Evolutionary conservation across 345 rosid genomes (phyloP).

Genomic region (Eutrema yunnanense): DNA sequence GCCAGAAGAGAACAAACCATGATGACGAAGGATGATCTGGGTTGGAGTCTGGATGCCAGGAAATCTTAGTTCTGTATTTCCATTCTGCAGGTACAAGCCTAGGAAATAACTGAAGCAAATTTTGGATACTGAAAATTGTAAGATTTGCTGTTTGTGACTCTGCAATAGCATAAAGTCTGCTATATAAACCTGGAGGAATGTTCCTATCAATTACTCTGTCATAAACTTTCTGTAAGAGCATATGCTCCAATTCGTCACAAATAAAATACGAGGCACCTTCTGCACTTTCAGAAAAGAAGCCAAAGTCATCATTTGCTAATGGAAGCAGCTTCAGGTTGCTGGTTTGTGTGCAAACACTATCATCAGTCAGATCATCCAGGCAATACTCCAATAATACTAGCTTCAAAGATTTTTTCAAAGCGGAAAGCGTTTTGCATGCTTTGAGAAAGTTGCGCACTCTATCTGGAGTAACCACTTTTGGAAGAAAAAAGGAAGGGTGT

Average conservation of each 20-base stretch:
- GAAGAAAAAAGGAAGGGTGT: conserved; percentile 50
- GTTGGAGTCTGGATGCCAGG: conserved; percentile 61
- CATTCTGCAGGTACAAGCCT: conserved; percentile 83
- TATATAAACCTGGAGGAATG: conserved; percentile 48
- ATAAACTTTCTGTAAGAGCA: conserved; percentile 57
- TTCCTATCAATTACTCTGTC: conserved; percentile 66
- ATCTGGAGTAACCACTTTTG: conserved; percentile 84
- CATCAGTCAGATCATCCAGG: conserved; percentile 85
- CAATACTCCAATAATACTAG: conserved; percentile 84
- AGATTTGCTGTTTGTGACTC: conserved; percentile 62
- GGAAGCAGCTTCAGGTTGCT: conserved; percentile 69
- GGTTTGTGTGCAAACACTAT: conserved; percentile 54
- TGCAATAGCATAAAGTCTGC: conserved; percentile 69
- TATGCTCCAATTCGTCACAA: conserved; percentile 68
- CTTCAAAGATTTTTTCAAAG: conserved; percentile 53
- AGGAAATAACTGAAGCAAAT: conserved; percentile 58
- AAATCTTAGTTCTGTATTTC: conserved; percentile 60
- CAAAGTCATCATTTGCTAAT: conserved; percentile 77
- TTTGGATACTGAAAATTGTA: conserved; percentile 41
- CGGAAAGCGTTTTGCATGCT: conserved; percentile 43
- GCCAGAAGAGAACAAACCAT: conserved; percentile 90
- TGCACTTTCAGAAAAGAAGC: conserved; percentile 49
- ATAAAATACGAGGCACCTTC: conserved; percentile 55
- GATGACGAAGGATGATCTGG: conserved; percentile 59
- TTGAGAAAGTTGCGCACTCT: conserved; percentile 65